Evolutionary conservation across 2,329 filamentous ascomycete species (phyloP).

Genomic region (Xylaria sp.): DNA sequence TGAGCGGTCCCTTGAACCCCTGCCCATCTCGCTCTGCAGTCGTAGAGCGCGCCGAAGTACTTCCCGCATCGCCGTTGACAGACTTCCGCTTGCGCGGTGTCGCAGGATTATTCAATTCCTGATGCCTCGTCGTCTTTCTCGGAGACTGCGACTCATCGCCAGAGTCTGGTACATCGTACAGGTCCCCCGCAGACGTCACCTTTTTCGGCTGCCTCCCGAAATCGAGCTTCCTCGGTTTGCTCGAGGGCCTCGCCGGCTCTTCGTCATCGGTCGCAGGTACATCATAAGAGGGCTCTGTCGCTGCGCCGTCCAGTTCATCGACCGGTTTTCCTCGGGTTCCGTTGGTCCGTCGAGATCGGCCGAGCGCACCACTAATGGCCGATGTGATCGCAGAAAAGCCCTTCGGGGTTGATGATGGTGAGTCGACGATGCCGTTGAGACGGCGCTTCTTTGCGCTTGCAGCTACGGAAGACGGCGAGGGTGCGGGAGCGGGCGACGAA

Average conservation of each 20-base stretch:
- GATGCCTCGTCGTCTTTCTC: constrained; percentile 5
- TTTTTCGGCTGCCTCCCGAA: constrained; percentile 30
- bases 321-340: constrained; percentile 15
- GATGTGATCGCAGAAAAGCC: constrained; percentile 43
- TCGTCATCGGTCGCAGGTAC: constrained; percentile 41
- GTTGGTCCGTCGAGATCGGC: constrained; percentile 29
- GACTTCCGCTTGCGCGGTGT: constrained; percentile 37
- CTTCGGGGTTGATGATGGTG: constrained; percentile 44
- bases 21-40: constrained; percentile 10
- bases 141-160: constrained; percentile 42
- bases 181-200: constrained; percentile 31
- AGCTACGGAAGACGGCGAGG: constrained; percentile 39
- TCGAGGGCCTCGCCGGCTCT: constrained; percentile 25
- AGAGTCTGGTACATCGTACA: constrained; percentile 49
- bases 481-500: constrained; percentile 37
- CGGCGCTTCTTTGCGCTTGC: constrained; percentile 43
- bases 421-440: constrained; percentile 37
- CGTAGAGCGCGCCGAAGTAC: constrained; percentile 10
- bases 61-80: constrained; percentile 14
- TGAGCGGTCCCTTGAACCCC: constrained; percentile 10
- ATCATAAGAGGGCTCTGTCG: constrained; percentile 37
- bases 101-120: constrained; percentile 26
- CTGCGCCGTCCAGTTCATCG: constrained; percentile 27
- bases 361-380: constrained; percentile 40
- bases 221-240: constrained; percentile 45